Evolutionary conservation across 352 stramenopile species (phyloP).

Genomic region (Globisporangium canariense): DNA sequence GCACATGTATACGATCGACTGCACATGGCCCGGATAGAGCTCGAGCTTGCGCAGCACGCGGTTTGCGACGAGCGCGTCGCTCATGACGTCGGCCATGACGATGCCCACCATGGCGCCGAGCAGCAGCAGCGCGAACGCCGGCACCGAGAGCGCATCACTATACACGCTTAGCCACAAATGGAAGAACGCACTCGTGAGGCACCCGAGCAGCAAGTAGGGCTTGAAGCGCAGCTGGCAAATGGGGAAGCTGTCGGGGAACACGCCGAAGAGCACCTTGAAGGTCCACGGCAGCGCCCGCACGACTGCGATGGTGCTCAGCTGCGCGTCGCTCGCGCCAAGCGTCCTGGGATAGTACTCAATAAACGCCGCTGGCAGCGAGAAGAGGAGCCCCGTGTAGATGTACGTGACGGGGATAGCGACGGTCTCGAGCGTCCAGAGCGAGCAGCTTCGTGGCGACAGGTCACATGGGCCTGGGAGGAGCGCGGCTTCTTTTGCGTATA

Average conservation of each 20-base stretch:
- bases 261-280: slow-evolving; percentile 76
- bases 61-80: slow-evolving; percentile 63
- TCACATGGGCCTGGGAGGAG: background rate
- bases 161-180: slow-evolving; percentile 39
- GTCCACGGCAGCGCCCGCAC: slow-evolving; percentile 71
- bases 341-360: slow-evolving; percentile 75
- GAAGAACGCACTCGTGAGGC: slow-evolving; percentile 53
- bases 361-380: slow-evolving; percentile 62
- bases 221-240: slow-evolving; percentile 60
- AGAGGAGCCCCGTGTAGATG: slow-evolving; percentile 68
- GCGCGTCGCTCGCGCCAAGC: slow-evolving; percentile 56
- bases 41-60: slow-evolving; percentile 51
- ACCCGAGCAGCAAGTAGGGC: slow-evolving; percentile 73
- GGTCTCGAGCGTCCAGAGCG: slow-evolving; percentile 48
- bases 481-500: background rate
- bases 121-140: slow-evolving; percentile 66
- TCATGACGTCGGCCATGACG: slow-evolving; percentile 84
- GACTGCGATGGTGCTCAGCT: slow-evolving; percentile 67
- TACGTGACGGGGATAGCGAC: slow-evolving; percentile 77
- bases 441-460: slow-evolving; percentile 15
- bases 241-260: slow-evolving; percentile 64
- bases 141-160: slow-evolving; percentile 38
- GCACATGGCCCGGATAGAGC: slow-evolving; percentile 32
- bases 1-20: slow-evolving; percentile 76
- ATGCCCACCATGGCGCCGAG: slow-evolving; percentile 68